Percentiles rank a stretch among this genome's conserved stretches.
Evolutionary conservation across 176 grass and related monocot genomes (phyloP).

Genomic region (Zoysia japonica): DNA sequence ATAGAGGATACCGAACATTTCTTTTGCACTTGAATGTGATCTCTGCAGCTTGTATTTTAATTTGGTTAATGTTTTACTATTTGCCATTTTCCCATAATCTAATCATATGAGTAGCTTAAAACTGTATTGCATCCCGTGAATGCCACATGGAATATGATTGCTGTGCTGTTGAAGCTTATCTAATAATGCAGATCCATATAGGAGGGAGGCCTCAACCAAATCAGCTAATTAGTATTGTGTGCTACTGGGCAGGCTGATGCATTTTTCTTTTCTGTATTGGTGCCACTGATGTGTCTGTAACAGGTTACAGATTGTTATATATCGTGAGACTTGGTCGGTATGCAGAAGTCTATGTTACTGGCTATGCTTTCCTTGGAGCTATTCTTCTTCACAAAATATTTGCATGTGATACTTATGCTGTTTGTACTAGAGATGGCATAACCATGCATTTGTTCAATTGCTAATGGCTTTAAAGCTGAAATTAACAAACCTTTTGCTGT

Average conservation of each 20-base stretch:
- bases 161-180: neutral
- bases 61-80: neutral
- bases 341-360: neutral
- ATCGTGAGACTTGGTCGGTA: neutral
- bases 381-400: neutral
- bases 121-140: neutral
- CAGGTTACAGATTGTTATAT: neutral
- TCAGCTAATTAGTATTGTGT: neutral
- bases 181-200: neutral
- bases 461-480: no score
- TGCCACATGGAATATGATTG: neutral
- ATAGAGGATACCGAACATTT: neutral
- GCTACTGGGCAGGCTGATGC: neutral
- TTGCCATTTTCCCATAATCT: constrained; percentile 15
- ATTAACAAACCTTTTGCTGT: no score
- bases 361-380: neutral
- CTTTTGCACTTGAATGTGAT: neutral
- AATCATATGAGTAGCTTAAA: constrained; percentile 5
- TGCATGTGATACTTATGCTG: neutral
- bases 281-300: neutral
- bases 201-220: neutral
- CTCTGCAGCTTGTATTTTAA: neutral
- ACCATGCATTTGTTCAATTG: neutral
- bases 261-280: neutral
- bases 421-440: neutral